These are phyloP conservation scores for Henckelia pumila DNA, from an alignment of 257 asterid genomes.

Conservation along the genomic window DNA sequence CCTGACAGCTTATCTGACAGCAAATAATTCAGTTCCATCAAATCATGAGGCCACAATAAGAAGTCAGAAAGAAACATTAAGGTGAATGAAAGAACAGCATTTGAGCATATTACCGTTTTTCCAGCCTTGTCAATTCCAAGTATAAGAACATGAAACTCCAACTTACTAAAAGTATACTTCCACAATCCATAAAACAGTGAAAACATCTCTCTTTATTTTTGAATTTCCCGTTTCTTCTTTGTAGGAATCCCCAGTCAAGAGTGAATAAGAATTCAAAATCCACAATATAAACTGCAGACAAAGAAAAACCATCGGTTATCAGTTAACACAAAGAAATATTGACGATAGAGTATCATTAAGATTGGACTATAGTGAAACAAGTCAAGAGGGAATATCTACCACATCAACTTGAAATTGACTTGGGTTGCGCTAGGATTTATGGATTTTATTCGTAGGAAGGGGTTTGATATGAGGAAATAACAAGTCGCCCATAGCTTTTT, in stretches of 20 bases:
- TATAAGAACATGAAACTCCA: slow-evolving; percentile 87
- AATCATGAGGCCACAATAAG: slow-evolving; percentile 1
- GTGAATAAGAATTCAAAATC: slow-evolving; percentile 22
- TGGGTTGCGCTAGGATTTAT: too few species aligned
- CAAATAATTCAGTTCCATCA: slow-evolving; percentile 18
- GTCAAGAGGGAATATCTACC: not conserved
- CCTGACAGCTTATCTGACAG: not conserved
- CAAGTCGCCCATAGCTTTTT: not conserved
- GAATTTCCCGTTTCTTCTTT: slow-evolving; percentile 22
- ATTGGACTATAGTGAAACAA: not conserved
- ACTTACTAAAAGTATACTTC: slow-evolving; percentile 80
- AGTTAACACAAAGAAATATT: not conserved
- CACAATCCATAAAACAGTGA: slow-evolving; percentile 82
- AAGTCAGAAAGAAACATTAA: slow-evolving; percentile 1
- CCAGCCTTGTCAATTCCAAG: slow-evolving; percentile 97
- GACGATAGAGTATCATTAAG: not conserved
- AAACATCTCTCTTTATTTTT: slow-evolving; percentile 55
- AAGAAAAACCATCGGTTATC: not conserved
- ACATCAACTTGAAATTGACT: not conserved
- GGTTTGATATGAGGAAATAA: not conserved
- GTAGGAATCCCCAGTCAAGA: slow-evolving; percentile 15
- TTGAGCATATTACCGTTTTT: slow-evolving; percentile 62
- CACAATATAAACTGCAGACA: slow-evolving; percentile 11
- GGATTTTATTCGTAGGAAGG: not conserved
- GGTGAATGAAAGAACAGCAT: slow-evolving; percentile 9